Evolutionary conservation across 305 asterid species (phyloP).

Genomic region (Stenogyne calaminthoides): DNA sequence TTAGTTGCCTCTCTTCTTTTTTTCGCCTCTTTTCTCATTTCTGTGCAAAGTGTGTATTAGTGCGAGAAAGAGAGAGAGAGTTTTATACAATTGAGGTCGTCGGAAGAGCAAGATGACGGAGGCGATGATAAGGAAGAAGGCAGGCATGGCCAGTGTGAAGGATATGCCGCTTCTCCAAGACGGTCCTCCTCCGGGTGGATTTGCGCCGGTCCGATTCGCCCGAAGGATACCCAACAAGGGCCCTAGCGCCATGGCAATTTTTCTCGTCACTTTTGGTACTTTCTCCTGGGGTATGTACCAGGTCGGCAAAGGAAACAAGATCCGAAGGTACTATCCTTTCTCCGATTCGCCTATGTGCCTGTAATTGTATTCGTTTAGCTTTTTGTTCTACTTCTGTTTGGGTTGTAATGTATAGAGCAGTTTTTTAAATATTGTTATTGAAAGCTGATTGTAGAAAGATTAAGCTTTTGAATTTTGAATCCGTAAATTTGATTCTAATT

Average conservation of each 20-base stretch:
- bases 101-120: constrained; percentile 58
- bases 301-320: constrained; percentile 96
- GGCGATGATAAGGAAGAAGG: constrained; percentile 79
- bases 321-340: constrained; percentile 63
- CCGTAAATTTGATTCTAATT: not conserved
- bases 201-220: constrained; percentile 88
- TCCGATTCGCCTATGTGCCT: not conserved
- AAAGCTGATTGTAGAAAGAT: not conserved
- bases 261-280: constrained; percentile 70
- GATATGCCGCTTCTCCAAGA: constrained; percentile 93
- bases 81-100: not conserved
- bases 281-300: constrained; percentile 97
- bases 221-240: constrained; percentile 87
- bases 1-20: not conserved
- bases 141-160: constrained; percentile 94
- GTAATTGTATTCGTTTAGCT: not conserved
- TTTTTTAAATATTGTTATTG: not conserved
- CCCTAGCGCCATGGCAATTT: constrained; percentile 91
- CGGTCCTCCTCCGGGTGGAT: constrained; percentile 98
- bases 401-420: not conserved
- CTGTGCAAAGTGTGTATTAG: not conserved
- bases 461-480: not conserved
- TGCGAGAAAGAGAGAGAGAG: not conserved
- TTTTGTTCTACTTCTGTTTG: not conserved
- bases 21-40: not conserved